A percentile compares a stretch with the other conserved stretches of the same genome.
phyloP scores from a whole-genome alignment of 2,329 filamentous ascomycete species.

The Colletotrichum graminicola region DNA sequence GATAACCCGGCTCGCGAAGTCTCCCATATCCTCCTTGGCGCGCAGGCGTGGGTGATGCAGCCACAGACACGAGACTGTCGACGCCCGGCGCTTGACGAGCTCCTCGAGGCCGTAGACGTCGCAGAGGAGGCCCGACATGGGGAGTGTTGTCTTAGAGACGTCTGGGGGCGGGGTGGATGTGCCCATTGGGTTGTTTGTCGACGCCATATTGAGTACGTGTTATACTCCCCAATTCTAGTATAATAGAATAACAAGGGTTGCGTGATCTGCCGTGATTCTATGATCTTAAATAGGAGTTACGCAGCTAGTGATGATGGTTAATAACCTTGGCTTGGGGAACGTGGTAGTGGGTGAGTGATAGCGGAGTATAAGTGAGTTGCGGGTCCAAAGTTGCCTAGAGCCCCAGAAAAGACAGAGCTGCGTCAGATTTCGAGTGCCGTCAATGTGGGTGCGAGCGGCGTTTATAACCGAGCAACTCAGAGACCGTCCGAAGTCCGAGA shows the following conservation, averaged over 20 bases:
- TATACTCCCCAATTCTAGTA: neutral
- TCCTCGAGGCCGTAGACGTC: constrained; percentile 87
- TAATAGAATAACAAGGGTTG: neutral
- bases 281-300: neutral
- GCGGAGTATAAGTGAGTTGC: constrained; percentile 20
- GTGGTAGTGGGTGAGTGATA: neutral
- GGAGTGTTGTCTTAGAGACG: constrained; percentile 74
- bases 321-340: neutral
- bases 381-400: constrained; percentile 27
- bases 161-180: constrained; percentile 54
- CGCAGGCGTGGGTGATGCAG: constrained; percentile 85
- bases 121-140: constrained; percentile 82
- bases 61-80: constrained; percentile 84
- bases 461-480: constrained; percentile 3
- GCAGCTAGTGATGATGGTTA: neutral
- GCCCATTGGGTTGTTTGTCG: constrained; percentile 43
- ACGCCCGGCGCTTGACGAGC: constrained; percentile 61
- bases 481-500: neutral
- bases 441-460: constrained; percentile 20
- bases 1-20: constrained; percentile 77
- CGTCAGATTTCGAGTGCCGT: neutral
- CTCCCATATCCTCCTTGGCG: constrained; percentile 79
- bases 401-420: constrained; percentile 19
- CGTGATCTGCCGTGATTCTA: neutral
- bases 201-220: constrained; percentile 43